Evolutionary conservation across 2,329 filamentous ascomycete genomes (phyloP), one percentile per base, ranked within the genome.

Genomic region (Venturia aucupariae): DNA sequence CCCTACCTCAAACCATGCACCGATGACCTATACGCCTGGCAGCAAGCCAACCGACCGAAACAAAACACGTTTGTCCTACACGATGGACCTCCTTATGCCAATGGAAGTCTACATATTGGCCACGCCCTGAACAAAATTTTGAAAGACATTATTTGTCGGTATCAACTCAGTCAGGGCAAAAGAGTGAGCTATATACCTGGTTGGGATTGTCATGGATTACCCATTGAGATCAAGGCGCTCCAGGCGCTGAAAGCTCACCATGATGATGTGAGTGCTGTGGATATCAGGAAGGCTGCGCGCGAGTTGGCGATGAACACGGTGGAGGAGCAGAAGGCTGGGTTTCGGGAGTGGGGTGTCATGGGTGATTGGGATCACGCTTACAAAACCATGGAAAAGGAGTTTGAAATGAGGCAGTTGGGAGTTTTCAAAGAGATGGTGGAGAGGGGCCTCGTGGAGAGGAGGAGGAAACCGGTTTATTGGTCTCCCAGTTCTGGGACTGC

Each of bases 181-280:
- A 82, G 85, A 67, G 87, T 97, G 41, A 81, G 86, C 46, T 99
- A 95, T 72, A 81, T 92, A 19, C 94, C 94, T 2, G 93, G 94
- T 57, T 99, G 94, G 94, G 95, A 99, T 74, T 99, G 94, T 69
- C 94, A 99, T 79, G 94, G 94, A 0, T 82, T 99, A 60, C 94
- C 94, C 0, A 99, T 99, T 72, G 94, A 99, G 80, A 83, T 97
- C 70, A 99, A 97, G 77, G 94, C 92, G 30, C 82, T 99, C 19
- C 89, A 89, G 70, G 76, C 78, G 68, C 72, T 75, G 69, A 74
- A 74, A 67, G 68, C 69, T 32, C 71, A 80, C 73, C 72, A 78
- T 71, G 68, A 71, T 71, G 42, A 72, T 68, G 27, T 67, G 62
- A 64, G 67, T 64, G 71, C 79, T 0, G 78, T 85, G 61, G 82